A percentile compares a stretch with the other conserved stretches of the same genome.
Conservation (phyloP, 2,329 filamentous ascomycete genomes). For the Monilinia fructigena region DNA sequence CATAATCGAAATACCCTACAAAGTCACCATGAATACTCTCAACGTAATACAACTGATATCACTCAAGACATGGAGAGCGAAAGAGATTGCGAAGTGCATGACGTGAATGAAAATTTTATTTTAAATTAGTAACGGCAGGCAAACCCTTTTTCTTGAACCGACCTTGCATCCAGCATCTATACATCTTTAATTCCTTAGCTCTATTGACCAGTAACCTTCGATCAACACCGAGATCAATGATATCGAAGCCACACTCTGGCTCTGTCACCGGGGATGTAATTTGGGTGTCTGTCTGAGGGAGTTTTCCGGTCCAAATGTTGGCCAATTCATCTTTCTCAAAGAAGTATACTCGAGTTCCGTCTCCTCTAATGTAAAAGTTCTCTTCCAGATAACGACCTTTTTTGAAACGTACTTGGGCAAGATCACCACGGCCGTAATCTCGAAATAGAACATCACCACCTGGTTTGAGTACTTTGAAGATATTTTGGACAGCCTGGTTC, state of each 20-base stretch:
- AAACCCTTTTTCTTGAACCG: slow-evolving; percentile 62
- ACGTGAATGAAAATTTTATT: not conserved
- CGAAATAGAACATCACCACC: slow-evolving; percentile 93
- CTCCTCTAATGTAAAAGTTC: slow-evolving; percentile 95
- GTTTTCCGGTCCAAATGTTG: slow-evolving; percentile 67
- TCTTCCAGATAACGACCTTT: slow-evolving; percentile 92
- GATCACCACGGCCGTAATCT: slow-evolving; percentile 92
- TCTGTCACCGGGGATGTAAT: slow-evolving; percentile 25
- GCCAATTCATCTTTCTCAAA: slow-evolving; percentile 84
- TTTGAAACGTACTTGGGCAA: slow-evolving; percentile 96
- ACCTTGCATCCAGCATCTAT: slow-evolving; percentile 92
- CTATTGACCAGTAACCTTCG: slow-evolving; percentile 89
- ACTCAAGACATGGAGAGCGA: not conserved
- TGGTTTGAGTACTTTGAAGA: slow-evolving; percentile 80
- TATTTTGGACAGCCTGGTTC: slow-evolving; percentile 76
- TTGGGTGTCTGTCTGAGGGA: slow-evolving; percentile 21
- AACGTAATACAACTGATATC: not conserved
- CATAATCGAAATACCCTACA: not conserved
- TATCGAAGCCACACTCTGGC: slow-evolving; percentile 54
- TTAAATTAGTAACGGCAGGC: not conserved
- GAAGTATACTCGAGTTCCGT: slow-evolving; percentile 96
- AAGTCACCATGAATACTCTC: not conserved
- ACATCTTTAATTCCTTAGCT: slow-evolving; percentile 92
- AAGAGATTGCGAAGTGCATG: not conserved
- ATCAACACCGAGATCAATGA: slow-evolving; percentile 79